Percentiles rank a stretch among this genome's conserved stretches.
These are phyloP conservation scores for Sarocladiaceae sp. DNA, from an alignment of 2,329 filamentous ascomycete genomes.

Conservation along the genomic window DNA sequence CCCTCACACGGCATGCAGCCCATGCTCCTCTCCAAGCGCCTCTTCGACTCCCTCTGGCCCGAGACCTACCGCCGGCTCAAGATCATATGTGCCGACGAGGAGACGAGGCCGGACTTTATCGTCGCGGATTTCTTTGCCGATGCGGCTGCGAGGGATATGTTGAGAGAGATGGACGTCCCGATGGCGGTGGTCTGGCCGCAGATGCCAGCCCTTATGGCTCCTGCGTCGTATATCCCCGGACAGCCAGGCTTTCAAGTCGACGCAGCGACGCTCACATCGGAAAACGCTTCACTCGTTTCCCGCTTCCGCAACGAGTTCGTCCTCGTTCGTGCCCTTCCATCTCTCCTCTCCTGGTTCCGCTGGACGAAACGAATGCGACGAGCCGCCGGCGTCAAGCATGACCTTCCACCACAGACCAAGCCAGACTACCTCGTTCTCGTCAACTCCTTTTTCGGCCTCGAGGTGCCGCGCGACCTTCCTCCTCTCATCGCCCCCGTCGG, in stretches of 20 bases:
- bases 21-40: constrained; percentile 28
- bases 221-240: constrained; percentile 33
- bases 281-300: constrained; percentile 29
- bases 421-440: constrained; percentile 35
- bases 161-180: constrained; percentile 28
- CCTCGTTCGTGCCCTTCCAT: constrained; percentile 22
- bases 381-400: constrained; percentile 24
- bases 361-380: constrained; percentile 28
- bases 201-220: constrained; percentile 32
- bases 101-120: constrained; percentile 30
- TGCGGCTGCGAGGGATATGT: constrained; percentile 32
- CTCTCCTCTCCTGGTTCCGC: constrained; percentile 21
- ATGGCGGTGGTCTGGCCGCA: constrained; percentile 33
- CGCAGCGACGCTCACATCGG: constrained; percentile 25
- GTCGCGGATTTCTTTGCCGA: constrained; percentile 38
- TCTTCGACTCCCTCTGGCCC: constrained; percentile 32
- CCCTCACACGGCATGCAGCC: constrained; percentile 23
- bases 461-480: constrained; percentile 34
- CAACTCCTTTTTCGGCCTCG: constrained; percentile 38
- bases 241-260: constrained; percentile 34
- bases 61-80: constrained; percentile 18
- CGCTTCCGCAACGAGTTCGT: constrained; percentile 30
- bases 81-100: constrained; percentile 14
- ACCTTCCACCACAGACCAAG: constrained; percentile 23
- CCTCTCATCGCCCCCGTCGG: constrained; percentile 32